Percentiles rank a stretch among this genome's conserved stretches.
phyloP scores from a whole-genome alignment of 768 basidiomycete genomes.

The Lactarius trivialis region DNA sequence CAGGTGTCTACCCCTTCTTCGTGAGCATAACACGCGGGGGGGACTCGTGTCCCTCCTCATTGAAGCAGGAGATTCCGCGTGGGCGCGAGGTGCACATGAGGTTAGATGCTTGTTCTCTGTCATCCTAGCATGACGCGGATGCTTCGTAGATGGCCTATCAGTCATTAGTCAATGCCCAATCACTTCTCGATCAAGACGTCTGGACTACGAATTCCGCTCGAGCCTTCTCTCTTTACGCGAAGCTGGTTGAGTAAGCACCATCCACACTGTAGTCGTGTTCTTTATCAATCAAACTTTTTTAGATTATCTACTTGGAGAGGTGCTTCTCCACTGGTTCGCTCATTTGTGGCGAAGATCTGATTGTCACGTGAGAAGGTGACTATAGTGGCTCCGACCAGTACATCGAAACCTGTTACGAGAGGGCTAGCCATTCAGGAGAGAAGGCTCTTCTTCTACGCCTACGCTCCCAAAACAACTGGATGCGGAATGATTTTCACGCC shows the following conservation, averaged over 20 bases:
- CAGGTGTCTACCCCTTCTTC: constrained; percentile 57
- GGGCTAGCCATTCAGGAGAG: constrained; percentile 46
- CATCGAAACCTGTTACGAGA: constrained; percentile 47
- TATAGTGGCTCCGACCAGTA: constrained; percentile 46
- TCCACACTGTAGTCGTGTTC: not conserved
- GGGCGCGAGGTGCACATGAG: constrained; percentile 70
- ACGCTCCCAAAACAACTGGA: constrained; percentile 58
- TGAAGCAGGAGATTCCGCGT: constrained; percentile 65
- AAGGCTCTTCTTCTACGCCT: constrained; percentile 50
- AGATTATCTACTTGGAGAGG: constrained; percentile 66
- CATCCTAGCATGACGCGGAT: not conserved
- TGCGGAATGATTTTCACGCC: constrained; percentile 47
- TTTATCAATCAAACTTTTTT: constrained; percentile 3
- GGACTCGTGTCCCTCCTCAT: constrained; percentile 55
- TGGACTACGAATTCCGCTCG: constrained; percentile 45
- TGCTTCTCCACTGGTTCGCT: constrained; percentile 17
- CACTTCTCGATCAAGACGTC: constrained; percentile 45
- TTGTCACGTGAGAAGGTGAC: constrained; percentile 38
- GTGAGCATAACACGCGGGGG: constrained; percentile 53
- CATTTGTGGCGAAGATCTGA: not conserved
- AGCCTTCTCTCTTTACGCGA: constrained; percentile 48
- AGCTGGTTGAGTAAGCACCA: constrained; percentile 54
- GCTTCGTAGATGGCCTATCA: constrained; percentile 49
- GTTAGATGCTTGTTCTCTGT: constrained; percentile 30
- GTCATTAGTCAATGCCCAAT: constrained; percentile 53